Conservation (phyloP, 208 protist genomes). For the Angomonas ambiguus region DNA sequence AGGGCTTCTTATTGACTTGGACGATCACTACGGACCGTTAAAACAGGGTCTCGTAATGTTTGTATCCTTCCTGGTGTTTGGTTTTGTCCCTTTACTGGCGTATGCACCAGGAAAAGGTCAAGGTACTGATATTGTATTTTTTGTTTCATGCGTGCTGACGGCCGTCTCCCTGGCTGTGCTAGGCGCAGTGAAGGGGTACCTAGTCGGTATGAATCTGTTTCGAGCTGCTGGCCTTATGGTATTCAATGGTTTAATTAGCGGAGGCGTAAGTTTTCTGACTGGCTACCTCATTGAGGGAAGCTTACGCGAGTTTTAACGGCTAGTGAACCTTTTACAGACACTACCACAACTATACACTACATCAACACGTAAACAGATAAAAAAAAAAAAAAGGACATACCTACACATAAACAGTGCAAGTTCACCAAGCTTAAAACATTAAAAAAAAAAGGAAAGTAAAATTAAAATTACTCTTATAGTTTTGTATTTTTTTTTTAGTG, state of each 20-base stretch:
- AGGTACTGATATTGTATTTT: conserved; percentile 71
- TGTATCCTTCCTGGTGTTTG: conserved; percentile 92
- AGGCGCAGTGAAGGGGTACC: conserved; percentile 81
- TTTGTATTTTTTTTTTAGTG: background rate
- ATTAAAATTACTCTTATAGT: too few species aligned
- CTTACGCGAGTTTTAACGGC: conserved; percentile 25
- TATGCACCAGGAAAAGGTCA: conserved; percentile 72
- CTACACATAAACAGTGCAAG: background rate
- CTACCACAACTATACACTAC: background rate
- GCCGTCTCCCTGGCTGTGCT: conserved; percentile 71
- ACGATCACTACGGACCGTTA: conserved; percentile 65
- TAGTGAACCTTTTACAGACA: background rate
- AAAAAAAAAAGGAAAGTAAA: background rate
- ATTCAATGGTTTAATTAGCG: conserved; percentile 83
- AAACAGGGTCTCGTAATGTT: conserved; percentile 94
- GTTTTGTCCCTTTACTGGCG: conserved; percentile 83
- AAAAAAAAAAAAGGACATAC: background rate
- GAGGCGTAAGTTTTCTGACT: conserved; percentile 72
- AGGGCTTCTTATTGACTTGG: conserved; percentile 75
- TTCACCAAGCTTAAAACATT: background rate
- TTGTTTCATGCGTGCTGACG: conserved; percentile 76
- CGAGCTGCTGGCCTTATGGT: conserved; percentile 77
- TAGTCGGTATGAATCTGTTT: conserved; percentile 63
- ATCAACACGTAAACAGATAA: background rate
- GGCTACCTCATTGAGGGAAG: conserved; percentile 63